Percentiles rank a stretch among this genome's conserved stretches.
These are phyloP conservation scores for Penicillium griseofulvum DNA, from an alignment of 2,329 filamentous ascomycete species.

Conservation along the genomic window DNA sequence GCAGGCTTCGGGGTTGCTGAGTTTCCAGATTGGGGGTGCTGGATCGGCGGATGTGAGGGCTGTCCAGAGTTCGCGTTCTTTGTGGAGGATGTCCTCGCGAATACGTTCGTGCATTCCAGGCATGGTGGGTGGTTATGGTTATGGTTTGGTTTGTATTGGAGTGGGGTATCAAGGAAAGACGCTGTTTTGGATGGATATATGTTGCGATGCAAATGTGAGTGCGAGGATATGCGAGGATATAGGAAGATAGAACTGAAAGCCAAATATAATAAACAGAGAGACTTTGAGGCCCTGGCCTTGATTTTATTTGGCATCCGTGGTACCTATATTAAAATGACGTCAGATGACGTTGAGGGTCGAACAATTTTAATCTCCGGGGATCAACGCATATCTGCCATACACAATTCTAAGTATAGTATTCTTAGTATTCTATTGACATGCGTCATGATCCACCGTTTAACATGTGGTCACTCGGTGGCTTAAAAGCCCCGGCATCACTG, in stretches of 20 bases:
- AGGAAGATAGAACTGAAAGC: not conserved
- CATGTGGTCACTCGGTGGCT: conserved; percentile 16
- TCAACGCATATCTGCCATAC: conserved; percentile 3
- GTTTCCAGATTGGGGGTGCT: conserved; percentile 32
- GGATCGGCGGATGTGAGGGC: conserved; percentile 39
- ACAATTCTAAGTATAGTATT: not conserved
- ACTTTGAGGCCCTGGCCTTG: not conserved
- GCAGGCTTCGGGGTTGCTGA: conserved; percentile 32
- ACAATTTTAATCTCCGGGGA: conserved; percentile 6
- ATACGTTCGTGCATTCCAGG: conserved; percentile 39
- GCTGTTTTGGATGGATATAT: not conserved
- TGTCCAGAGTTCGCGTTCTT: conserved; percentile 39
- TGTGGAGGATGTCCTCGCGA: conserved; percentile 34
- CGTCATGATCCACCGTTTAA: conserved; percentile 21
- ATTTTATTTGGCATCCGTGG: conserved; percentile 1
- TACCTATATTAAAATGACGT: conserved; percentile 16
- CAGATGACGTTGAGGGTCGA: conserved; percentile 20
- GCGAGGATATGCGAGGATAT: not conserved
- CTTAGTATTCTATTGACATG: conserved; percentile 7
- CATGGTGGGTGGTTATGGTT: conserved; percentile 20
- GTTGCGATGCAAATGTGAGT: not conserved
- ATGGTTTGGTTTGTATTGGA: not conserved
- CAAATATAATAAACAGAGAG: not conserved
- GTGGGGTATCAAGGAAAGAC: not conserved
- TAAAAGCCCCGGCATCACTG: conserved; percentile 20